Conservation (phyloP, 257 asterid genomes). For the Solanum clarkiae region DNA sequence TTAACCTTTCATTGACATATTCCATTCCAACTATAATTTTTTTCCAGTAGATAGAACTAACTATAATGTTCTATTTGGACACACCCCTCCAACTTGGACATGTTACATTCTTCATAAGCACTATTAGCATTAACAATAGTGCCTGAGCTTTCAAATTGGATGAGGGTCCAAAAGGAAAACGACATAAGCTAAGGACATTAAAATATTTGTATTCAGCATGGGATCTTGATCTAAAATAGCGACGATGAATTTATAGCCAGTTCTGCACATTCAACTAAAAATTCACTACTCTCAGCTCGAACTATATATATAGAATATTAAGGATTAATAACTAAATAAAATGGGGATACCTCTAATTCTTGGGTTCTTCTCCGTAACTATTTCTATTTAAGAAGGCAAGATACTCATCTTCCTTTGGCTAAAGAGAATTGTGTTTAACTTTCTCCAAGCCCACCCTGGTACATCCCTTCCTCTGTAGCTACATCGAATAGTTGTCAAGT, state of each 20-base stretch:
- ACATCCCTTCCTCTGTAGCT: background rate
- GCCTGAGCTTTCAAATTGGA: background rate
- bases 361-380: background rate
- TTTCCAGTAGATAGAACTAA: background rate
- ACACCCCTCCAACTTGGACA: background rate
- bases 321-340: background rate
- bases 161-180: background rate
- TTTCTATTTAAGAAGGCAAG: slow-evolving; percentile 15
- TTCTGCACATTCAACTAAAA: background rate
- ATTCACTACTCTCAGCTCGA: background rate
- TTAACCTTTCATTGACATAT: background rate
- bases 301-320: background rate
- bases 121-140: background rate
- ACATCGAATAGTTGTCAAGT: background rate
- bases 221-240: slow-evolving; percentile 37
- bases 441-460: slow-evolving; percentile 5
- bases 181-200: background rate
- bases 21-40: background rate
- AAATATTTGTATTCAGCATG: slow-evolving; percentile 4
- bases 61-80: background rate
- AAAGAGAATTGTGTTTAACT: slow-evolving; percentile 16
- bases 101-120: background rate
- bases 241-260: background rate
- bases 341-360: background rate
- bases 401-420: slow-evolving; percentile 7